Conservation (phyloP, 73 alveolate genomes). For the Paramecium sexaurelia region DNA sequence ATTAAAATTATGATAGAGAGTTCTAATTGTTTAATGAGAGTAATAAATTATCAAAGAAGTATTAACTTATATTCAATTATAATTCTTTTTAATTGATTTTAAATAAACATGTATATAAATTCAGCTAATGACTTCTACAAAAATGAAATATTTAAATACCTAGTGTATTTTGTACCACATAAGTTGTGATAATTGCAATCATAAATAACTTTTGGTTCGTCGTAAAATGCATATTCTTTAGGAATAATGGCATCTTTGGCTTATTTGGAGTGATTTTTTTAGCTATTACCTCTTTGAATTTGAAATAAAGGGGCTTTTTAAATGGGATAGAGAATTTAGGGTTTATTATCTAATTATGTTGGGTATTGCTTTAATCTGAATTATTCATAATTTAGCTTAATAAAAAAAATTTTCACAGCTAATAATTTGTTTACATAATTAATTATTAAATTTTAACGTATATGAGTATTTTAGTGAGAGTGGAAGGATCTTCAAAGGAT, state of each 20-base stretch:
- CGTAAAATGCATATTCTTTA: background rate
- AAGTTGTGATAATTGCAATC: background rate
- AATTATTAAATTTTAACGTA: conserved; percentile 20
- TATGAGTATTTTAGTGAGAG: conserved; percentile 23
- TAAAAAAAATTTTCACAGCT: background rate
- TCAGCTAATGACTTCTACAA: background rate
- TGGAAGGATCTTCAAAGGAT: conserved; percentile 19
- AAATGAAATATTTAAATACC: background rate
- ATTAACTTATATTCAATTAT: background rate
- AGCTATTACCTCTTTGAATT: background rate
- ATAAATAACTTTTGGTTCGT: background rate
- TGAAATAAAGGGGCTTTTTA: background rate
- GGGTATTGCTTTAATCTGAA: background rate
- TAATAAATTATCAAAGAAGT: too few species aligned
- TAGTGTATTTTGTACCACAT: background rate
- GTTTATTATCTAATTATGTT: background rate
- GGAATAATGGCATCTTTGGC: background rate
- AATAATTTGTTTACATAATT: background rate
- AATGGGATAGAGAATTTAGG: background rate
- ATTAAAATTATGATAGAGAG: too few species aligned
- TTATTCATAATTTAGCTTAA: background rate
- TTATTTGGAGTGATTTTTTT: background rate
- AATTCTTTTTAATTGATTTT: background rate
- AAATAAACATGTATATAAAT: background rate
- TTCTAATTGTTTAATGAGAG: too few species aligned